These are phyloP conservation scores for Berberis vulgaris DNA, from an alignment of 164 flowering plant species.

Conservation along the genomic window DNA sequence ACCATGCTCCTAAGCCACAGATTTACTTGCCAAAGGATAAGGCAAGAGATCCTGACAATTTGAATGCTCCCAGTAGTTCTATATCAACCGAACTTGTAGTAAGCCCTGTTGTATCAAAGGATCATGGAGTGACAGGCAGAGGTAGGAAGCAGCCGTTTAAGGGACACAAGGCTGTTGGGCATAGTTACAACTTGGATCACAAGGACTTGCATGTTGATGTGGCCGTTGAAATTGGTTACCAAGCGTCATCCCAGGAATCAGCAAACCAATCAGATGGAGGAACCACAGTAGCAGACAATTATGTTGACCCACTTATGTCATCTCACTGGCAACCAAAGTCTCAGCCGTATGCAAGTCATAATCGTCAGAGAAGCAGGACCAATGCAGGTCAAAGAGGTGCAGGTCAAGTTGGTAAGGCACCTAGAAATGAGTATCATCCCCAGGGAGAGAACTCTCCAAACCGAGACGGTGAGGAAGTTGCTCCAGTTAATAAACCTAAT, in stretches of 20 bases:
- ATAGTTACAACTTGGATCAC: slow-evolving; percentile 19
- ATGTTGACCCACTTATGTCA: slow-evolving; percentile 29
- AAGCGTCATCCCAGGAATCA: slow-evolving; percentile 19
- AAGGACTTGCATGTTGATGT: slow-evolving; percentile 26
- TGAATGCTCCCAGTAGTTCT: slow-evolving; percentile 18
- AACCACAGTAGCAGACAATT: slow-evolving; percentile 32
- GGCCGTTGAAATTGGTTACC: slow-evolving; percentile 15
- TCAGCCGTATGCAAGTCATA: slow-evolving; percentile 22
- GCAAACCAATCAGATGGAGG: slow-evolving; percentile 29
- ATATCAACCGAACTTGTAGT: slow-evolving; percentile 14
- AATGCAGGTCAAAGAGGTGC: slow-evolving; percentile 24
- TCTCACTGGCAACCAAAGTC: slow-evolving; percentile 88
- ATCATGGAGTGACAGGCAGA: slow-evolving; percentile 34
- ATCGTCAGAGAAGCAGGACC: slow-evolving; percentile 30
- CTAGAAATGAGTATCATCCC: slow-evolving; percentile 29
- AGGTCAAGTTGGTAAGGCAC: slow-evolving; percentile 18
- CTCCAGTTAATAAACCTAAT: neutral
- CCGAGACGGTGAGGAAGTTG: slow-evolving; percentile 14
- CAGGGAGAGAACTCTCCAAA: slow-evolving; percentile 10
- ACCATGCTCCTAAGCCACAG: slow-evolving; percentile 23
- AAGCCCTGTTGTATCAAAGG: slow-evolving; percentile 24
- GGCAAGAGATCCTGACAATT: slow-evolving; percentile 24
- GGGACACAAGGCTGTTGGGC: slow-evolving; percentile 28
- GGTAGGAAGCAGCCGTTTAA: slow-evolving; percentile 42
- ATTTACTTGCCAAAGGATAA: slow-evolving; percentile 19